Evolutionary conservation across 1,139 yeast species (phyloP), one percentile per base, ranked within the genome.

Genomic region (Wickerhamomyces sp.): DNA sequence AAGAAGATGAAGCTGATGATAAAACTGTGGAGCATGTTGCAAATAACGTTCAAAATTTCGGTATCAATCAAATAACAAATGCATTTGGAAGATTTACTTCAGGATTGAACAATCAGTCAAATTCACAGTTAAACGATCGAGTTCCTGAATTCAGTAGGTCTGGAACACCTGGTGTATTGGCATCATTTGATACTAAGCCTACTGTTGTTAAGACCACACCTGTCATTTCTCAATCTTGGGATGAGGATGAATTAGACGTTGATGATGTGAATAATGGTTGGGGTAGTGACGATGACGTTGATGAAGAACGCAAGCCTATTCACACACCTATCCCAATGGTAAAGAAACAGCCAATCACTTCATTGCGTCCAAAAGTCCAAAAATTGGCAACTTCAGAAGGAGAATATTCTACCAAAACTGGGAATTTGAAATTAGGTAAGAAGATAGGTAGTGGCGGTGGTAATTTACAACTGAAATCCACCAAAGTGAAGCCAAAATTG

Each of bases 1-100:
- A 70, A 26, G 72, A 64, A 23, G 71, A 66, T 41, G 41, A 42
- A 30, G 44, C 41, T 30, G 31, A 30, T 12, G 40, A 49, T 13
- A 35, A 33, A 7, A 33, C 37, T 2, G 32, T 46, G 21, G 42
- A 46, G 11, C 53, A 55, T 27, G 52, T 54, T 13, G 39, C 59
- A 4, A 43, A 44, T 4, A 49, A 45, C 32, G 51, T 53, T 10
- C 45, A 42, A 40, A 54, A 41, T 49, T 58, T 48, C 43, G 61
- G 55, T 17, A 40, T 32, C 40, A 50, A 36, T 32, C n/a, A n/a
- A n/a, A 28, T 46, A 10, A 37, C 51, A 15, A 41, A 37, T 20
- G 40, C 51, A 1, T 42, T 47, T 19, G 35, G 36, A 8, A 41
- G 40, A 25, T 27, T 47, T 9, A 26, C 41, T 15, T 44, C 48